Percentiles rank a stretch among this genome's conserved stretches.
phyloP scores from a whole-genome alignment of 768 basidiomycete genomes.

The Mycena capillaripes region DNA sequence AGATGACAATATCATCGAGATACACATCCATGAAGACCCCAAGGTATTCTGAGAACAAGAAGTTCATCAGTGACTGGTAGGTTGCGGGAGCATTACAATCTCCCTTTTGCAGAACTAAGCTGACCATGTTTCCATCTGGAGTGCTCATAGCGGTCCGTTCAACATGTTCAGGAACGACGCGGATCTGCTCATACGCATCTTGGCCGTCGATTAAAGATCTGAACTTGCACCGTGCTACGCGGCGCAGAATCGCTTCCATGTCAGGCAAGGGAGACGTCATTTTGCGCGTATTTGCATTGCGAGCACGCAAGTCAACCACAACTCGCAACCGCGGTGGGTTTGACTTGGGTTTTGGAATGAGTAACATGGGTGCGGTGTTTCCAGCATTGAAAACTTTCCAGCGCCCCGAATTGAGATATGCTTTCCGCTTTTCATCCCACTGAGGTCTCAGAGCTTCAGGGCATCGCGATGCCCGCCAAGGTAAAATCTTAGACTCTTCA shows the following conservation, averaged over 20 bases:
- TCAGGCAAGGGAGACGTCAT: no score
- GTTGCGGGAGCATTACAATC: no score
- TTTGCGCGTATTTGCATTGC: constrained; percentile 7
- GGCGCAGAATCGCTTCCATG: constrained; percentile 20
- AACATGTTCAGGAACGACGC: constrained; percentile 37
- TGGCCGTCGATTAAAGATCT: constrained; percentile 44
- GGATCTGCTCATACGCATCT: constrained; percentile 58
- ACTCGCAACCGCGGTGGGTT: background rate
- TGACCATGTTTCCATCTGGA: background rate
- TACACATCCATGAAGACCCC: background rate
- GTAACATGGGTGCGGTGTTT: no score
- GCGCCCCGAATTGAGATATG: constrained; percentile 5
- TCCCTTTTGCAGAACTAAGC: background rate
- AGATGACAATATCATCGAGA: constrained; percentile 45
- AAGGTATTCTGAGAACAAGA: background rate
- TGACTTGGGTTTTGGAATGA: background rate
- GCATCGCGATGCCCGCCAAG: constrained; percentile 42
- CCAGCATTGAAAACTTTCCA: background rate
- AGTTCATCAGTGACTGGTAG: constrained; percentile 49
- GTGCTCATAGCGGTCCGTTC: background rate
- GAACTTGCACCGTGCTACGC: constrained; percentile 2
- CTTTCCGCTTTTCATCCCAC: constrained; percentile 12
- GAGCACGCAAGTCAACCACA: constrained; percentile 2
- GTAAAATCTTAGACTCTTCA: constrained; percentile 40
- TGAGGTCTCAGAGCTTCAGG: constrained; percentile 32